These are phyloP conservation scores for Marasmius sp. DNA, from an alignment of 1,284 basidiomycete genomes.

Conservation along the genomic window DNA sequence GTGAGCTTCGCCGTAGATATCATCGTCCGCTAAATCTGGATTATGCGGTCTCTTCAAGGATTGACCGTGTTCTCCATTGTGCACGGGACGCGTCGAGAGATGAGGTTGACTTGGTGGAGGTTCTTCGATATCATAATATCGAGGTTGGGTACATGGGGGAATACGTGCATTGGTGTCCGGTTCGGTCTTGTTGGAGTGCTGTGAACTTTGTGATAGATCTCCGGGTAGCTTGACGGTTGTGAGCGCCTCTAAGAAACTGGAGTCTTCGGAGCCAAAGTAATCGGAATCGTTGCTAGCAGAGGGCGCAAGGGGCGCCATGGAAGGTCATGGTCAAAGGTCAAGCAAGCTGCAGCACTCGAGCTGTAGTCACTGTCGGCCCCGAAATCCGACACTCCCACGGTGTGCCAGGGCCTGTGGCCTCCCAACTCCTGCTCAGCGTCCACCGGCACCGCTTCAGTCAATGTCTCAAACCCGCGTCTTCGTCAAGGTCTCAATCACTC, in stretches of 20 bases:
- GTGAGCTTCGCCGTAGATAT: conserved; percentile 73
- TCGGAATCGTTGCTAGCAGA: conserved; percentile 41
- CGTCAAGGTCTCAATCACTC: too few species aligned
- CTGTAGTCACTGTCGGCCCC: too few species aligned
- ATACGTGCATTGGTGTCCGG: conserved; percentile 24
- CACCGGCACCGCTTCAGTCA: too few species aligned
- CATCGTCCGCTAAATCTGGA: conserved; percentile 14
- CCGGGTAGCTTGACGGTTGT: conserved; percentile 47
- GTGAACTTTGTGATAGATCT: conserved; percentile 27
- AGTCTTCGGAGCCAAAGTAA: conserved; percentile 57
- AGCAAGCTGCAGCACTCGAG: too few species aligned
- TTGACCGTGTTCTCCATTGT: conserved; percentile 27
- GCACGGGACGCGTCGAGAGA: conserved; percentile 27
- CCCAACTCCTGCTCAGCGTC: too few species aligned
- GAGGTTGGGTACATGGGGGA: conserved; percentile 16
- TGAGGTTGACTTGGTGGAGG: conserved; percentile 29
- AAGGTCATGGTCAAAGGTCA: background rate
- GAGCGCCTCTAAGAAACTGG: conserved; percentile 54
- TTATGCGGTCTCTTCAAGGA: conserved; percentile 6
- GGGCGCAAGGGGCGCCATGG: conserved; percentile 2
- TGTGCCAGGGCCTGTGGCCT: too few species aligned
- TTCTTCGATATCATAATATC: background rate
- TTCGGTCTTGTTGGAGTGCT: conserved; percentile 12
- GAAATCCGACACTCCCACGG: too few species aligned
- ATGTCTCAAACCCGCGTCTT: too few species aligned